Evolutionary conservation across 768 basidiomycete genomes (phyloP).

Genomic region (Lentinus tigrinus): DNA sequence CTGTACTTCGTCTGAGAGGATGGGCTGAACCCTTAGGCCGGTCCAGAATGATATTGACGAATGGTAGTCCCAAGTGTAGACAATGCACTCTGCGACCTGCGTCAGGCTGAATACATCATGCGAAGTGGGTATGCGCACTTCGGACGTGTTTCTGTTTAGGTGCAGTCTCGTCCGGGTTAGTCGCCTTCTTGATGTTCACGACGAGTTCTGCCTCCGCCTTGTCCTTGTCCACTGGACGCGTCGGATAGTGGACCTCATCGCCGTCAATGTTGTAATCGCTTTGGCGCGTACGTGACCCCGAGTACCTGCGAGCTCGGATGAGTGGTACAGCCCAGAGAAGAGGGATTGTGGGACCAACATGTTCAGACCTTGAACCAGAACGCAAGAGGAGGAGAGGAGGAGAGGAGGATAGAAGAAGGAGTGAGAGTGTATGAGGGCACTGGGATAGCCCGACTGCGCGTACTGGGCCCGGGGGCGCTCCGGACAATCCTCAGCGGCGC

Average conservation of each 20-base stretch:
- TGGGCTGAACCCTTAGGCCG: conserved; percentile 93
- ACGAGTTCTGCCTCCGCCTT: conserved; percentile 94
- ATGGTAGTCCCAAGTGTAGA: conserved; percentile 99
- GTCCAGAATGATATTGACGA: conserved; percentile 98
- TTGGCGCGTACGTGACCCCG: conserved; percentile 22
- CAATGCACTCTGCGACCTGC: conserved; percentile 77
- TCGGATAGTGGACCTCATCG: conserved; percentile 88
- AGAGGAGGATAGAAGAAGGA: conserved; percentile 2
- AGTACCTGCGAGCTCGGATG: conserved; percentile 16
- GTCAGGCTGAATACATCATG: not conserved
- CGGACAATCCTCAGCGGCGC: not conserved
- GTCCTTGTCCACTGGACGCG: conserved; percentile 97
- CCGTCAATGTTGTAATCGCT: conserved; percentile 67
- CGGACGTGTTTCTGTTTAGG: conserved; percentile 99
- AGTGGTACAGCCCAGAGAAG: not conserved
- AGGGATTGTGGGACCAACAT: not conserved
- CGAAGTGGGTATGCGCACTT: conserved; percentile 58
- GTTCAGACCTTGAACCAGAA: not conserved
- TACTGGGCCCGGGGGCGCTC: not conserved
- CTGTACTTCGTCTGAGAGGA: conserved; percentile 94
- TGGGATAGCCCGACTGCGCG: conserved; percentile 1
- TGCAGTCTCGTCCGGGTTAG: conserved; percentile 89
- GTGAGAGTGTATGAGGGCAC: too few species aligned
- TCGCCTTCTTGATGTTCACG: conserved; percentile 98
- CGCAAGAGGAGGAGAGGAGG: not conserved